Percentiles rank a stretch among this genome's conserved stretches.
These are phyloP conservation scores for Aphanomyces stellatus DNA, from an alignment of 352 stramenopile genomes.

Conservation along the genomic window DNA sequence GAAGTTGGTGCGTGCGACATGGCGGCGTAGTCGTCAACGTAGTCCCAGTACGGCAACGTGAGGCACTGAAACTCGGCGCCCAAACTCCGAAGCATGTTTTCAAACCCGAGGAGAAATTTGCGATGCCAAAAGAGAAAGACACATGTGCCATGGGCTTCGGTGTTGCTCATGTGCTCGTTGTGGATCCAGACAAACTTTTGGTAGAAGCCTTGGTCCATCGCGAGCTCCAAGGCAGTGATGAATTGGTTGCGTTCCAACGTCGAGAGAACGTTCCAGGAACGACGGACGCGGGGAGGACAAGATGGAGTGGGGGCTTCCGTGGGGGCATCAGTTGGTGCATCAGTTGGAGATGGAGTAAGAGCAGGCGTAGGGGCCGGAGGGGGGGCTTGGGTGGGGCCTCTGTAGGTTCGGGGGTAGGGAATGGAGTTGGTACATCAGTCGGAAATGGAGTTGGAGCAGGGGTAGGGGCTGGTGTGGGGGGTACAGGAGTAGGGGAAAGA, in stretches of 20 bases:
- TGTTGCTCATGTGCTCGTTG: constrained; percentile 33
- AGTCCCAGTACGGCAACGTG: constrained; percentile 54
- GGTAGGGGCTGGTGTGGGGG: too few species aligned
- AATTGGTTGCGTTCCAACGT: constrained; percentile 34
- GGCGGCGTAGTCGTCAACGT: constrained; percentile 20
- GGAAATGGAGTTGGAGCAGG: too few species aligned
- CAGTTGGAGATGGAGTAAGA: neutral
- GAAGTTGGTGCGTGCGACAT: neutral
- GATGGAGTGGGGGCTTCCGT: neutral
- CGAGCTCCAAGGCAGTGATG: constrained; percentile 36
- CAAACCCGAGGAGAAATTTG: constrained; percentile 46
- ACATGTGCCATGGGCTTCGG: constrained; percentile 41
- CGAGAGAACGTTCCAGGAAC: constrained; percentile 38
- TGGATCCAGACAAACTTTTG: constrained; percentile 52
- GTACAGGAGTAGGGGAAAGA: too few species aligned
- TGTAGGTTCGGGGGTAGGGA: neutral
- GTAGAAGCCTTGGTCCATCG: constrained; percentile 45
- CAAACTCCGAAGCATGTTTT: constrained; percentile 63
- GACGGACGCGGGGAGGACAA: constrained; percentile 43
- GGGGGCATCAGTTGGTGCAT: neutral
- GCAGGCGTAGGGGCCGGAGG: constrained; percentile 21
- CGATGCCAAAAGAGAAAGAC: constrained; percentile 77
- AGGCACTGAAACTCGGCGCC: constrained; percentile 35
- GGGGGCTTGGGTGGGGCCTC: too few species aligned
- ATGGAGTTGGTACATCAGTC: neutral